phyloP scores from a whole-genome alignment of 257 asterid species.

The Nicotiana attenuata region DNA sequence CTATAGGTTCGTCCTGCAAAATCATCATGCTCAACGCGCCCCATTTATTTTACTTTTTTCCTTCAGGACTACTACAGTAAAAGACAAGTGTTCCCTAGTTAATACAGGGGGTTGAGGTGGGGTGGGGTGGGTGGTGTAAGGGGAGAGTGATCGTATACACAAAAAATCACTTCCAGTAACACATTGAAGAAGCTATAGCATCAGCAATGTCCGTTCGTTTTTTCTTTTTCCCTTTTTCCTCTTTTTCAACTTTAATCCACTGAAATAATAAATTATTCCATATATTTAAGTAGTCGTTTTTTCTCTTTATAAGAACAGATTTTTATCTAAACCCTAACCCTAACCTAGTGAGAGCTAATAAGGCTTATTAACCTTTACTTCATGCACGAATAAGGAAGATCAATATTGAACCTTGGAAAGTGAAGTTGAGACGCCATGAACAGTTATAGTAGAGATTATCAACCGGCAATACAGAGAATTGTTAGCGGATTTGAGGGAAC shows the following conservation, averaged over 20 bases:
- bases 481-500: no score
- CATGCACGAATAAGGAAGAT: neutral
- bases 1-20: neutral
- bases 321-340: neutral
- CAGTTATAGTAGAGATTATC: no score
- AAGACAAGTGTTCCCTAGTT: neutral
- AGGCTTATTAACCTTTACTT: neutral
- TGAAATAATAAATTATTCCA: neutral
- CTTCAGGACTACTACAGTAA: neutral
- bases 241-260: neutral
- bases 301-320: neutral
- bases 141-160: neutral
- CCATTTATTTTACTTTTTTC: neutral
- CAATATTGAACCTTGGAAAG: neutral
- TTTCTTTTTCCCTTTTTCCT: neutral
- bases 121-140: no score
- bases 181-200: neutral
- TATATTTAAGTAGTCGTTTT: no score
- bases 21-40: constrained; percentile 8
- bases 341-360: neutral
- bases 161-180: neutral
- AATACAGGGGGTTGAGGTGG: neutral
- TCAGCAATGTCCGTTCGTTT: neutral
- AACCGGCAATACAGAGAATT: no score
- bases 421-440: neutral